Percentiles rank a stretch among this genome's conserved stretches.
These are phyloP conservation scores for Hypomontagnella submonticulosa DNA, from an alignment of 495 filamentous ascomycete species.

Conservation along the genomic window DNA sequence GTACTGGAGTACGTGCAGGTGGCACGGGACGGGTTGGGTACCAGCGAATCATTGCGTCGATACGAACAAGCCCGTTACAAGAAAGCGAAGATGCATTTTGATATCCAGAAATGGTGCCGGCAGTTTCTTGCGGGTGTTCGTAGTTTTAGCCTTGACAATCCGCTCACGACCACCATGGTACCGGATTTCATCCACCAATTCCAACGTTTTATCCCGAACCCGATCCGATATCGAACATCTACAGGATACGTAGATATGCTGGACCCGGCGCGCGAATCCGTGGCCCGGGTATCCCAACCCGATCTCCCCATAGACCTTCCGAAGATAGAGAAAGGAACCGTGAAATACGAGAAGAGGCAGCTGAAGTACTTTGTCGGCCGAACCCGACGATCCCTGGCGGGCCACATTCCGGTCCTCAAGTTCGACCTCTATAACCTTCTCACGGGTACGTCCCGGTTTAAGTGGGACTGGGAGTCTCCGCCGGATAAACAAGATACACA, in stretches of 20 bases:
- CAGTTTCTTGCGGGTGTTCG: constrained; percentile 36
- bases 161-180: constrained; percentile 42
- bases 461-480: background rate
- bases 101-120: constrained; percentile 40
- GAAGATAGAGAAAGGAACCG: constrained; percentile 16
- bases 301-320: constrained; percentile 14
- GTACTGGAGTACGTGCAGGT: constrained; percentile 47
- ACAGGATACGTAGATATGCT: constrained; percentile 44
- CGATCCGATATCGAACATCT: constrained; percentile 47
- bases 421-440: constrained; percentile 28
- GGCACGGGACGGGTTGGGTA: constrained; percentile 14
- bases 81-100: constrained; percentile 44
- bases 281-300: background rate
- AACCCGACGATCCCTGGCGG: constrained; percentile 25
- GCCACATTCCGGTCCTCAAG: constrained; percentile 11
- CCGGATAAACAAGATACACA: background rate
- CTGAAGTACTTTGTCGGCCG: background rate
- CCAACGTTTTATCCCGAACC: constrained; percentile 57
- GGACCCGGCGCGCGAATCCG: constrained; percentile 26
- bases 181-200: constrained; percentile 63
- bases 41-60: constrained; percentile 9
- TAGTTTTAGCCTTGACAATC: constrained; percentile 12
- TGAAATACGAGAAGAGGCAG: background rate
- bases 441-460: constrained; percentile 7
- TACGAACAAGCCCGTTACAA: constrained; percentile 37